Base-by-base conservation (phyloP, 2,329 filamentous ascomycete species). In the Blastomyces emzantsi region DNA sequence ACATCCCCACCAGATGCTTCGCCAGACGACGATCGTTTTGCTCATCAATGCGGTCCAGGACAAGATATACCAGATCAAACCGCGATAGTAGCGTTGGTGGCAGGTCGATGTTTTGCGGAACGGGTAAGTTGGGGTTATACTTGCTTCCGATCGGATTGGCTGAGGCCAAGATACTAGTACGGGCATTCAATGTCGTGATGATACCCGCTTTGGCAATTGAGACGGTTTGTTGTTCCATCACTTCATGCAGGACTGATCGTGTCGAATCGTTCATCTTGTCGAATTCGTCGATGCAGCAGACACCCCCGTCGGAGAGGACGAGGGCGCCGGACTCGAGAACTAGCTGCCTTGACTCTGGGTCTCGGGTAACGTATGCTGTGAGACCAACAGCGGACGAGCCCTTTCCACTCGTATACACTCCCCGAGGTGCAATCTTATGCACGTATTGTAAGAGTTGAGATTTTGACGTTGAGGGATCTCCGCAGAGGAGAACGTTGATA, bases 101-200 rank as follows among this genome's bases (percentile, higher is more conserved):
- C 9, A 99, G 85, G 72, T 99, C 94, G 70, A 99, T 99, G 76
- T 99, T 99, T 72, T 97, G 92, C 2, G 94, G 94, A 17, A 99
- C 94, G 0, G 94, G 92, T 30, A 99, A 80, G 71, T 96, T 93
- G 2, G 91, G 90, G 76, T 99, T 97, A 80, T 99, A 99, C 73
- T 95, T 92, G 78, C 91, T 96, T 70, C 94, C 94, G 68, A 99
- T 97, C 1, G 94, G 94, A 74, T 99, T 99, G 76, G 94, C 94
- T 13, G 93, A 97, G 19, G 94, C 94, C 39, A 99, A 85, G 72
- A 99, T 97, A 67, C 90, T 95, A 1, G 94, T 97, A 72, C 94
- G 85, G 33, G 94, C 94, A 73, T 99, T 99, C 65, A 99, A 81
- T 0, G 94, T 99, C 1, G 88, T 90, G 71, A 90, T 90, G 73